Evolutionary conservation across 768 basidiomycete genomes (phyloP).

Genomic region (Trametes meyenii): DNA sequence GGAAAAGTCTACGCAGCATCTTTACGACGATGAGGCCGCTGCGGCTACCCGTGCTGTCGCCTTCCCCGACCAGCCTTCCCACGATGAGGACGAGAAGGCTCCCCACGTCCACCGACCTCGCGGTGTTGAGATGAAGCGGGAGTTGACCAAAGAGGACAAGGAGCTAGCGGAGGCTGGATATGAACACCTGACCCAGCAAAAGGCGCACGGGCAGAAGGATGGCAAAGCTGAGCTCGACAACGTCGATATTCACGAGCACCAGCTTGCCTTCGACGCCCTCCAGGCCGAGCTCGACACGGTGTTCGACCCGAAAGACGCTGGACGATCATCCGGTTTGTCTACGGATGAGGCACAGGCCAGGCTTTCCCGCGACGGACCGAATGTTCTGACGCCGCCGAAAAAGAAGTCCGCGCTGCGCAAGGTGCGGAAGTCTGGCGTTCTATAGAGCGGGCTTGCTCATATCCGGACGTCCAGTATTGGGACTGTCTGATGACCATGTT

Average conservation of each 20-base stretch:
- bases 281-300: slow-evolving; percentile 47
- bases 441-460: neutral
- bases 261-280: slow-evolving; percentile 45
- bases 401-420: slow-evolving; percentile 67
- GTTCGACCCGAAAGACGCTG: slow-evolving; percentile 56
- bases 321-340: slow-evolving; percentile 52
- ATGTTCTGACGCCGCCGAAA: slow-evolving; percentile 66
- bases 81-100: slow-evolving; percentile 31
- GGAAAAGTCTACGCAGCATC: slow-evolving; percentile 20
- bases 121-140: slow-evolving; percentile 62
- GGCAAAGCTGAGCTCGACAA: slow-evolving; percentile 37
- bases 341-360: slow-evolving; percentile 54
- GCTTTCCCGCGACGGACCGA: slow-evolving; percentile 59
- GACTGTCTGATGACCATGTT: slow-evolving; percentile 65
- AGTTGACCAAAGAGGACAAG: slow-evolving; percentile 67
- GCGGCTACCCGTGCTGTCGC: slow-evolving; percentile 49
- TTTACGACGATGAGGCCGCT: slow-evolving; percentile 37
- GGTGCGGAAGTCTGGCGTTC: slow-evolving; percentile 38
- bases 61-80: slow-evolving; percentile 45
- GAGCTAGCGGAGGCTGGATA: slow-evolving; percentile 72
- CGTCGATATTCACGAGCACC: slow-evolving; percentile 64
- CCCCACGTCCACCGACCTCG: slow-evolving; percentile 44
- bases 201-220: slow-evolving; percentile 36
- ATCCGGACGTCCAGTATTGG: slow-evolving; percentile 48
- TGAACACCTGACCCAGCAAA: slow-evolving; percentile 56